phyloP scores from a whole-genome alignment of 148 eudicot species.

The Oxyria digyna region DNA sequence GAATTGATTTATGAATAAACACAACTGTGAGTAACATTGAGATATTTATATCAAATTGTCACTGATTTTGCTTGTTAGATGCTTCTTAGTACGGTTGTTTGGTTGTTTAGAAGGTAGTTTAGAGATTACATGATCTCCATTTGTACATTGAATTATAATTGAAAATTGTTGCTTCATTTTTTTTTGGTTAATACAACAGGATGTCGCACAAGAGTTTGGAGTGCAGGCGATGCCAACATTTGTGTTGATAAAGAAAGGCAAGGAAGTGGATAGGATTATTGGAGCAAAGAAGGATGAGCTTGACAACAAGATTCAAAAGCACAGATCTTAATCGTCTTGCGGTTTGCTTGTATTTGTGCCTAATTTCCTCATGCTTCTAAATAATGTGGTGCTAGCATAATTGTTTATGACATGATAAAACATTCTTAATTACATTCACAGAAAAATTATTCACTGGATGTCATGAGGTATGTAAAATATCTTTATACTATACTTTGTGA shows the following conservation, averaged over 20 bases:
- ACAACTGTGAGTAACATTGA: too few species aligned
- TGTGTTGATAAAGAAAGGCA: constrained; percentile 60
- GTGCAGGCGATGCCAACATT: constrained; percentile 93
- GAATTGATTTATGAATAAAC: not conserved
- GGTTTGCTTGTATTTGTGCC: not conserved
- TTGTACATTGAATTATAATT: not conserved
- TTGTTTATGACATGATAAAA: not conserved
- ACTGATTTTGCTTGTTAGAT: too few species aligned
- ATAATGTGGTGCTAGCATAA: not conserved
- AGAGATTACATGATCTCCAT: not conserved
- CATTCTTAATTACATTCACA: not conserved
- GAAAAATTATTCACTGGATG: not conserved
- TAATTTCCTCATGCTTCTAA: not conserved
- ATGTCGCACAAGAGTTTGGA: constrained; percentile 57
- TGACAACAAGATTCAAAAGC: constrained; percentile 55
- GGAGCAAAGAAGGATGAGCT: constrained; percentile 88
- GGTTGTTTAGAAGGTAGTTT: too few species aligned
- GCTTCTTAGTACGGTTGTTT: too few species aligned
- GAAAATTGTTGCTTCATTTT: not conserved
- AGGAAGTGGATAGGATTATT: constrained; percentile 68
- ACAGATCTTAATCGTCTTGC: constrained; percentile 15
- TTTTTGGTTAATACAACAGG: constrained; percentile 14
- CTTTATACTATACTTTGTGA: not conserved
- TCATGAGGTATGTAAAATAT: not conserved
- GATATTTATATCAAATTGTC: too few species aligned